Conservation (phyloP, 2,329 filamentous ascomycete genomes). For the Aplosporella prunicola region DNA sequence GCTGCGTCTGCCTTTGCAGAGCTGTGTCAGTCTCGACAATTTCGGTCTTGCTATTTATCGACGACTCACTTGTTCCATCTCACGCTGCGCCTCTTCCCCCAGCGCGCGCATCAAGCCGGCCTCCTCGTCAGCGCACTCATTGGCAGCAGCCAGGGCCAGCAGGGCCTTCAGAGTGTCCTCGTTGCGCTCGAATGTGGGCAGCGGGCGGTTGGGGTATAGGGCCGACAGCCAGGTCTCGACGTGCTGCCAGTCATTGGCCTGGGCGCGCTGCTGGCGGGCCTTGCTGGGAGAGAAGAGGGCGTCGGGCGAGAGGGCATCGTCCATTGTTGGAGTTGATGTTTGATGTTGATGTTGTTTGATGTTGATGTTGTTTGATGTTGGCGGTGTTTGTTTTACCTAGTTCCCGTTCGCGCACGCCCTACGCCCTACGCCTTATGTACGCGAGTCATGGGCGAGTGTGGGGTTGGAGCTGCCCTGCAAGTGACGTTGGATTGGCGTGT, state of each 20-base stretch:
- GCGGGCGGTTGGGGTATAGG: constrained; percentile 54
- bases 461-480: constrained; percentile 1
- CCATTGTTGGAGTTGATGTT: neutral
- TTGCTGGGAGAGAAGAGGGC: constrained; percentile 52
- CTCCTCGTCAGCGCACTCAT: constrained; percentile 70
- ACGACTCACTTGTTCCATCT: constrained; percentile 35
- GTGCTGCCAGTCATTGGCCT: constrained; percentile 84
- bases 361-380: constrained; percentile 1
- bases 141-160: constrained; percentile 62
- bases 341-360: constrained; percentile 1
- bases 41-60: neutral
- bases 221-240: constrained; percentile 70
- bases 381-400: too few relatives aligned
- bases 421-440: too few relatives aligned
- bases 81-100: constrained; percentile 20
- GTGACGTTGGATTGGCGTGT: constrained; percentile 9
- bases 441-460: constrained; percentile 2
- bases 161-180: constrained; percentile 69
- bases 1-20: constrained; percentile 5
- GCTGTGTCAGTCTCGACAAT: neutral
- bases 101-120: constrained; percentile 50
- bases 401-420: too few relatives aligned
- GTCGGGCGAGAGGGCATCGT: constrained; percentile 24
- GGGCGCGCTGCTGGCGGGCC: constrained; percentile 65
- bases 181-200: constrained; percentile 77